Evolutionary conservation across 164 flowering plant genomes (phyloP).

Genomic region (Tetrastigma voinierianum): DNA sequence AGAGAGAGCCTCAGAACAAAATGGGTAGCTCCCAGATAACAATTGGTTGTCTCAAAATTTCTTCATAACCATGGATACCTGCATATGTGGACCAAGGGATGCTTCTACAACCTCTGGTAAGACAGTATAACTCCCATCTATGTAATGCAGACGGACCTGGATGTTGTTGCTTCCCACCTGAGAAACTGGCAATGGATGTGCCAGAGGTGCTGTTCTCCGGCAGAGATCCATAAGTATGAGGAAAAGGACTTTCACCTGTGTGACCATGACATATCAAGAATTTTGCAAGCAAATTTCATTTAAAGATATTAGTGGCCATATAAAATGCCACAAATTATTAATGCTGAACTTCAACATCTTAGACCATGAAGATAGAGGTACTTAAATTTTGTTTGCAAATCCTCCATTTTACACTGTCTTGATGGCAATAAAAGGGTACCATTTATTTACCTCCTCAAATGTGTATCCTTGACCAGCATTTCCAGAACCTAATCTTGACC

Average conservation of each 20-base stretch:
- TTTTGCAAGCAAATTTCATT: no score
- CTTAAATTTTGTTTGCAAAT: background rate
- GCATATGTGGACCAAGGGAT: conserved; percentile 98
- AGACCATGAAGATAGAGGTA: background rate
- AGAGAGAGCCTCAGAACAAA: background rate
- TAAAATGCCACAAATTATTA: background rate
- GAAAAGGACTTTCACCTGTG: conserved; percentile 94
- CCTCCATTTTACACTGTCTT: background rate
- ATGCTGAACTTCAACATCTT: background rate
- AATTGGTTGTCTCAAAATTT: background rate
- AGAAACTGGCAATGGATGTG: conserved; percentile 86
- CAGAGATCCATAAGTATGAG: conserved; percentile 94
- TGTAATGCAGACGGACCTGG: conserved; percentile 90
- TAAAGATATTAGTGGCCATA: background rate
- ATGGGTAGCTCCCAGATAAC: background rate
- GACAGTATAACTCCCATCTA: conserved; percentile 96
- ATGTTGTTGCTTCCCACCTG: conserved; percentile 89
- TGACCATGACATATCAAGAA: background rate
- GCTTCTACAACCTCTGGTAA: conserved; percentile 98
- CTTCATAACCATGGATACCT: conserved; percentile 47
- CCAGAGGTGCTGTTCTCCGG: conserved; percentile 62
- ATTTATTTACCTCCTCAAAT: conserved; percentile 79
- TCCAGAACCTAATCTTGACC: conserved; percentile 77
- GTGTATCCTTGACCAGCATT: conserved; percentile 99
- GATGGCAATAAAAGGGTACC: background rate